Evolutionary conservation across 768 basidiomycete species (phyloP).

Genomic region (Kwoniella bestiolae): DNA sequence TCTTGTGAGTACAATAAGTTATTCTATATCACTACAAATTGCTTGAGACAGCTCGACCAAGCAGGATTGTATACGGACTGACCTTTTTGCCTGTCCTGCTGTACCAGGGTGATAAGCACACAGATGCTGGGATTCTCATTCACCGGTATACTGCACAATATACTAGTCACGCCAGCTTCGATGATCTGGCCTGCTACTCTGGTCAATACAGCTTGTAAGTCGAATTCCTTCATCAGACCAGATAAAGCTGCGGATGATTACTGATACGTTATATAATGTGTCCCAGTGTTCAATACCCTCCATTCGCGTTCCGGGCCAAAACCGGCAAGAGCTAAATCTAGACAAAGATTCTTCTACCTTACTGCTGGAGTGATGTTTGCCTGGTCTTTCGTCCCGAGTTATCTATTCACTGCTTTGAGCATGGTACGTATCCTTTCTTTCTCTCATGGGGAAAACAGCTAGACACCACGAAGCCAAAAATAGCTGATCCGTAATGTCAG

Average conservation of each 20-base stretch:
- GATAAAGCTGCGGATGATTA: no score
- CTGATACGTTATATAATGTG: not conserved
- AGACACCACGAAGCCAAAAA: not conserved
- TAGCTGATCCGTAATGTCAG: slow-evolving; percentile 1
- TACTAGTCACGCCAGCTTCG: slow-evolving; percentile 21
- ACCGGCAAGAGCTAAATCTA: not conserved
- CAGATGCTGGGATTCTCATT: slow-evolving; percentile 30
- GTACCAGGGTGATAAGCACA: slow-evolving; percentile 18
- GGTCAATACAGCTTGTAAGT: slow-evolving; percentile 28
- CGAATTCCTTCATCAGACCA: not conserved
- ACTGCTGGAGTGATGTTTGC: slow-evolving; percentile 29
- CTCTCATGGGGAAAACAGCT: not conserved
- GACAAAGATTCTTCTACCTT: slow-evolving; percentile 33
- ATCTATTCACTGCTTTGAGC: slow-evolving; percentile 27
- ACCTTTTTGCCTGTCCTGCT: not conserved
- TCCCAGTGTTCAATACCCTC: slow-evolving; percentile 27
- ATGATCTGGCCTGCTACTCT: slow-evolving; percentile 32
- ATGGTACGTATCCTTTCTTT: slow-evolving; percentile 2
- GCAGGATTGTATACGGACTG: not conserved
- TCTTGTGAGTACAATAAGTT: slow-evolving; percentile 20
- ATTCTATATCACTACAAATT: no score
- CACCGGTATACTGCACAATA: slow-evolving; percentile 27
- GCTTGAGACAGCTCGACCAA: no score
- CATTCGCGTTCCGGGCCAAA: not conserved
- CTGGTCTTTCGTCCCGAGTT: slow-evolving; percentile 40